Base-by-base conservation (phyloP, 208 protist species). In the Lotmaria passim region DNA sequence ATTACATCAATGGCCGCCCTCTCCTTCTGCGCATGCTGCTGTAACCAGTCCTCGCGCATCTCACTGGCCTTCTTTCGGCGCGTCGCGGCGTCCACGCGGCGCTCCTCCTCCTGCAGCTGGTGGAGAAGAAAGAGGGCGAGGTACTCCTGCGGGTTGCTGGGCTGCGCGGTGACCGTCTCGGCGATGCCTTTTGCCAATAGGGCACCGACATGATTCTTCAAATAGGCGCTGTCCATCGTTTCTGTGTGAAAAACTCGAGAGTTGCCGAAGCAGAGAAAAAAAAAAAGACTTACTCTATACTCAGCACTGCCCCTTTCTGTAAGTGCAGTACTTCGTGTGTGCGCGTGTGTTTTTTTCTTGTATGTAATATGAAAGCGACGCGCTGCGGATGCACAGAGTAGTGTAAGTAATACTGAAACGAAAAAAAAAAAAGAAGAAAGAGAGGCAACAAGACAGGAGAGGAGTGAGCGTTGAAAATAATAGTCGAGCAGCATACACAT, bases 101-200 rank as follows among this genome's bases (percentile, higher is more conserved):
- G 78, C 69, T 91, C 77, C 78, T 95, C 82, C 50, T 94, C 76
- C 62, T 97, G 86, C 36, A 96, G 64, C 21, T 95, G 81, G 63
- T 96, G 89, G 39, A 95, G 79, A 7, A 96, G 87, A 63, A 86
- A 96, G 31, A 96, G 82, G 5, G 87, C 91, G 33, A 97, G 82
- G 72, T 94, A 96, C 81, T 97, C 93, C 75, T 94, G 87, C 24
- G 93, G 93, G 75, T 96, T 93, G 44, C 74, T 84, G 19, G 93
- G 91, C 73, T 91, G 87, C 11, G 90, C 93, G 7, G 91, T 78
- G 19, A 95, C 87, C 15, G 90, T 96, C 59, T 96, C 89, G 3
- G 93, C 93, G 2, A 97, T 71, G n/a, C 87, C 93, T 73, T 94
- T 95, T 33, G 90, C 90, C 30, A 97, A 81, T 33, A 96, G 78